Conservation (phyloP, 2,329 filamentous ascomycete species). For the Madurella fahalii region DNA sequence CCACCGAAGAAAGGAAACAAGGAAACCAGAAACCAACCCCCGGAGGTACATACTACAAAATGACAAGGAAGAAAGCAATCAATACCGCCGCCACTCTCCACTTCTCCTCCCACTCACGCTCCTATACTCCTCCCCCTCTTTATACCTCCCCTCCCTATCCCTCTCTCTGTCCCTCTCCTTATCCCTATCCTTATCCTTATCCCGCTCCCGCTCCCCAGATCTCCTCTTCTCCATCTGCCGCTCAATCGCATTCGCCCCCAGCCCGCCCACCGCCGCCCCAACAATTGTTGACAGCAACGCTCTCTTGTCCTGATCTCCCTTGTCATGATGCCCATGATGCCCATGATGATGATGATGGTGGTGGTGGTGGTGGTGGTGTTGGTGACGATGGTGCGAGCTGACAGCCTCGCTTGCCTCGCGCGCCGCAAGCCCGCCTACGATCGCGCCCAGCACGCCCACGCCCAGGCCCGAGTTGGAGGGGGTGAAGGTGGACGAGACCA, state of each 20-base stretch:
- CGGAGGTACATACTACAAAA: no score
- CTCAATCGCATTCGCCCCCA: conserved; percentile 50
- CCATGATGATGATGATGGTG: conserved; percentile 17
- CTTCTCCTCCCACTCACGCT: not conserved
- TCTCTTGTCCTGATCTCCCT: conserved; percentile 30
- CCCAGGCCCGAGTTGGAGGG: conserved; percentile 47
- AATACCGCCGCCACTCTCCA: conserved; percentile 4
- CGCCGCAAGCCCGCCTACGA: conserved; percentile 52
- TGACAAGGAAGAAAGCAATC: not conserved
- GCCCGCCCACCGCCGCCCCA: conserved; percentile 51
- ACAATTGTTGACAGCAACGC: conserved; percentile 46
- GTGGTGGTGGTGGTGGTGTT: not conserved
- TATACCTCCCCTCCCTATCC: conserved; percentile 1
- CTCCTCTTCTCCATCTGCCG: conserved; percentile 35
- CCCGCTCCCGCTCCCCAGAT: conserved; percentile 33
- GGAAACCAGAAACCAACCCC: no score
- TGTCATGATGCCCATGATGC: conserved; percentile 24
- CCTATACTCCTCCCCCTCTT: conserved; percentile 22
- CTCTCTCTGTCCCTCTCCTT: no score
- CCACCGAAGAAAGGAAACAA: no score
- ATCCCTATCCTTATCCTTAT: conserved; percentile 27
- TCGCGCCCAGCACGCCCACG: conserved; percentile 49
- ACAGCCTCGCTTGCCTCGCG: conserved; percentile 43
- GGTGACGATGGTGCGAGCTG: not conserved
- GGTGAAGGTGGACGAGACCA: conserved; percentile 45